Conservation (phyloP, 805 yeast genomes). For the Wickerhamiella alocasiicola region DNA sequence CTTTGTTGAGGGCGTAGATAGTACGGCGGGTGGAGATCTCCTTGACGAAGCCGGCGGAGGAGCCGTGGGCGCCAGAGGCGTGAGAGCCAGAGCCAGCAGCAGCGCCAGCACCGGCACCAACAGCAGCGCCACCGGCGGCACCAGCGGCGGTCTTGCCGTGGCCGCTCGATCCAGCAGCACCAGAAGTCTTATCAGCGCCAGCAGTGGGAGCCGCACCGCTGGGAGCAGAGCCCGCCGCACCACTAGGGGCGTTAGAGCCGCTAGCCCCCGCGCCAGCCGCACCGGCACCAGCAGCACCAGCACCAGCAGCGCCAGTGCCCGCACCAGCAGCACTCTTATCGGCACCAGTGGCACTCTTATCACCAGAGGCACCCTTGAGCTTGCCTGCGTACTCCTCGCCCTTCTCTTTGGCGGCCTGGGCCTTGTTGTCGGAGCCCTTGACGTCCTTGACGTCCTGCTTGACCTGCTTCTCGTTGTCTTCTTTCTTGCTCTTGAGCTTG, state of each 20-base stretch:
- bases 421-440: constrained; percentile 1
- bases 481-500: constrained; percentile 4
- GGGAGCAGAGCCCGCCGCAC: too few relatives aligned
- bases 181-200: too few relatives aligned
- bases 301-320: too few relatives aligned
- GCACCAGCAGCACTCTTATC: too few relatives aligned
- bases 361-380: too few relatives aligned
- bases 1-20: constrained; percentile 34
- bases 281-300: too few relatives aligned
- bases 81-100: background rate
- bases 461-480: background rate
- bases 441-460: constrained; percentile 1
- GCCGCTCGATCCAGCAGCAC: too few relatives aligned
- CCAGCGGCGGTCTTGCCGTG: background rate
- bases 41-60: constrained; percentile 9
- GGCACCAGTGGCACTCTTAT: too few relatives aligned
- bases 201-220: too few relatives aligned
- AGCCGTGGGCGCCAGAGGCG: background rate
- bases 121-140: background rate
- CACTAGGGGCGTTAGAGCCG: too few relatives aligned
- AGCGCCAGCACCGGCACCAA: background rate
- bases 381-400: background rate
- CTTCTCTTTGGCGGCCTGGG: background rate
- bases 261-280: too few relatives aligned
- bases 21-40: constrained; percentile 34